Evolutionary conservation across 257 asterid genomes (phyloP), one percentile per base, ranked within the genome.

Genomic region (Galeopsis tetrahit): DNA sequence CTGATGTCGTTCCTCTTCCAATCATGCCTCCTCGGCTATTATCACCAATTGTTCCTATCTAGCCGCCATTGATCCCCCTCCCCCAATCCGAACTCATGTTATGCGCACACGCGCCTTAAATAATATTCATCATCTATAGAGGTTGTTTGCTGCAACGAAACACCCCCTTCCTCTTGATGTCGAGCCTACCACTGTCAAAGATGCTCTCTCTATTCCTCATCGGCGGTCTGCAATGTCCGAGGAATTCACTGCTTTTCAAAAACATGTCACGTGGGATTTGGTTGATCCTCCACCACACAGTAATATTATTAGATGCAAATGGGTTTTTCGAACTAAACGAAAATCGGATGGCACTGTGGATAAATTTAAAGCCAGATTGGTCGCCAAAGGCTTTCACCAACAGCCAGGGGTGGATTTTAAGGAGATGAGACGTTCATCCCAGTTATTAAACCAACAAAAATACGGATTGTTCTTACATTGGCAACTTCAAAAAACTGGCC

Each of bases 321-420:
- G 67, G 67, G 49, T 62, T 2, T 62, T 62, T 6, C 5, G 7
- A 6, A 32, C 11, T 1, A 62, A 62, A 13, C 7, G 49, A n/a
- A 34, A n/a, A 35, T 5, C 49, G 1, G 49, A 62, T 34, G 67
- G 49, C 9, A 4, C 67, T 2, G n/a, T 62, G 5, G 67, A 62
- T 1, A 6, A 6, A 1, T 62, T 13, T 7, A 62, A 62, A 13
- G 67, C 33, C 0, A 48, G 67, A 13, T 7, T 62, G 1, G 48
- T 62, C 2, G 67, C 67, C 1, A 62, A 62, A 4, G 49, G 49
- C 3, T 62, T 62, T 36, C 67, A 62, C 6, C 32, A 62, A 36
- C 33, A 3, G 4, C 17, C 31, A 4, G 34, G 58, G 4, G 1
- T 52, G 1, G 58, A 52, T n/a, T 52, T 52, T 4, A 14, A 39